Conservation (phyloP, 2,329 filamentous ascomycete genomes). For the Aspergillus quadrilineatus region DNA sequence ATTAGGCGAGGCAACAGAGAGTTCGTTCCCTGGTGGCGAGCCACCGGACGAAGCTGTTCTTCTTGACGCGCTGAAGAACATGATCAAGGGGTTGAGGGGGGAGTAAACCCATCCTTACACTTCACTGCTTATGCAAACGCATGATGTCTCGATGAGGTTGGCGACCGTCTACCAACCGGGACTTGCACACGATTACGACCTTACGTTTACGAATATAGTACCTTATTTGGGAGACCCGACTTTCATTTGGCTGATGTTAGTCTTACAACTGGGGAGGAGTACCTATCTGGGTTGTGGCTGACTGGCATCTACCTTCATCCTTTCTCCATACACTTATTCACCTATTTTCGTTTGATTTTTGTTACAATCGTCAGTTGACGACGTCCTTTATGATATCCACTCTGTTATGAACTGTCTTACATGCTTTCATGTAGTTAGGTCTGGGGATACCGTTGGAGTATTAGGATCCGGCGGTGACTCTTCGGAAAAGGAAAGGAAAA, state of each 20-base stretch:
- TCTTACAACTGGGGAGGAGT: background rate
- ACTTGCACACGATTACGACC: slow-evolving; percentile 14
- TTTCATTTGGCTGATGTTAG: slow-evolving; percentile 12
- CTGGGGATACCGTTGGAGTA: background rate
- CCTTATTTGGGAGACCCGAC: slow-evolving; percentile 4
- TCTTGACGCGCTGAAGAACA: slow-evolving; percentile 39
- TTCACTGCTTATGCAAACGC: background rate
- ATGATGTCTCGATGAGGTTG: background rate
- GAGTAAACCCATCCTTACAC: slow-evolving; percentile 20
- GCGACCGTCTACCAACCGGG: background rate
- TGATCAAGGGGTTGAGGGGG: slow-evolving; percentile 42
- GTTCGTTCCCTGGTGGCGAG: slow-evolving; percentile 45
- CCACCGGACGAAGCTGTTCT: slow-evolving; percentile 46
- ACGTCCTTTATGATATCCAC: slow-evolving; percentile 10
- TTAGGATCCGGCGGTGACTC: background rate
- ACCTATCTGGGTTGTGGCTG: background rate
- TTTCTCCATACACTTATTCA: slow-evolving; percentile 5
- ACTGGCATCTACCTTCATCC: background rate
- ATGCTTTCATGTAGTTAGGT: slow-evolving; percentile 1
- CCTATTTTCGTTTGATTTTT: slow-evolving; percentile 9
- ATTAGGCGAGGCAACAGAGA: slow-evolving; percentile 40
- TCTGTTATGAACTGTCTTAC: slow-evolving; percentile 3
- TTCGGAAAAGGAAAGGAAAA: slow-evolving; percentile 7
- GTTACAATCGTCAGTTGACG: background rate
- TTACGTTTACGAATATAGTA: slow-evolving; percentile 13